phyloP scores from a whole-genome alignment of 192 early-diverging fungal species.

The Backusella luteola region DNA sequence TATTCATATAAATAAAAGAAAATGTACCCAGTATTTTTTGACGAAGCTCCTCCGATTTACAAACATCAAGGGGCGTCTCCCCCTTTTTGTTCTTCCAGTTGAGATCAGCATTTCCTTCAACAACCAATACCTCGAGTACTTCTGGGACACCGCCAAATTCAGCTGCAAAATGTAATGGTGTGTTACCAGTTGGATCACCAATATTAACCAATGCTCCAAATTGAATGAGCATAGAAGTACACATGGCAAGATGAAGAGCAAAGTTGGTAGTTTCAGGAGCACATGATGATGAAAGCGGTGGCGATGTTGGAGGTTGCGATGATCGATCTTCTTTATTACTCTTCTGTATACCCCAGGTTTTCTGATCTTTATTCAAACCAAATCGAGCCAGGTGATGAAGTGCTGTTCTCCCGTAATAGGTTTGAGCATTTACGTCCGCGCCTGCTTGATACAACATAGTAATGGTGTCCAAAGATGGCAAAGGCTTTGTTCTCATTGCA shows the following conservation, averaged over 20 bases:
- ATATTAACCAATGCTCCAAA: conserved; percentile 47
- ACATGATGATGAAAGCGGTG: not conserved
- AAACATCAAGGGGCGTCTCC: conserved; percentile 44
- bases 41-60: conserved; percentile 42
- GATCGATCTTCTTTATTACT: conserved; percentile 11
- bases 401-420: conserved; percentile 50
- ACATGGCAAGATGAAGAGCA: conserved; percentile 38
- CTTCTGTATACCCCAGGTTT: conserved; percentile 37
- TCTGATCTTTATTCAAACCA: conserved; percentile 38
- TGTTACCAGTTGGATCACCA: conserved; percentile 46
- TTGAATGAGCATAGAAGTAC: conserved; percentile 46
- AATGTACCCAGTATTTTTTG: not conserved
- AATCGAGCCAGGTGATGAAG: conserved; percentile 51
- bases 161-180: conserved; percentile 52
- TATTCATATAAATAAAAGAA: not conserved
- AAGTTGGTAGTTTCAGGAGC: not conserved
- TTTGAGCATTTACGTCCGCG: conserved; percentile 53
- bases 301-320: not conserved
- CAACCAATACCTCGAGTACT: conserved; percentile 43
- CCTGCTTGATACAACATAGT: conserved; percentile 52
- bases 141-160: conserved; percentile 50
- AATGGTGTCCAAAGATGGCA: conserved; percentile 52
- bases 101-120: conserved; percentile 46
- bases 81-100: conserved; percentile 44
- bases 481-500: conserved; percentile 53